Percentiles rank a stretch among this genome's conserved stretches.
These are phyloP conservation scores for Yarrowia sp. DNA, from an alignment of 805 yeast genomes.

Conservation along the genomic window DNA sequence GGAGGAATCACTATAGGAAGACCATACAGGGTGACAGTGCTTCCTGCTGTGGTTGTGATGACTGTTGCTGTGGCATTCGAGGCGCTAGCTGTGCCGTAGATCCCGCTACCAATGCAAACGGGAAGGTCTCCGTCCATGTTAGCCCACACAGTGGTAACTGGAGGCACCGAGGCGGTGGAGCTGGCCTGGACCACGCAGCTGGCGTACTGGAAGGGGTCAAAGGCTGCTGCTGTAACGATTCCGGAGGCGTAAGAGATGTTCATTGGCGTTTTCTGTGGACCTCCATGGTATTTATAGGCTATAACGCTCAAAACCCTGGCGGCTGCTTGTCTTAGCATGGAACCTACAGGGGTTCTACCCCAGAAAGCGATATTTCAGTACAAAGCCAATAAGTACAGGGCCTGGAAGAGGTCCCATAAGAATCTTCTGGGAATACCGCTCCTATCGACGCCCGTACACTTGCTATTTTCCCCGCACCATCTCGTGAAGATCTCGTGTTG, in stretches of 20 bases:
- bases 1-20: neutral
- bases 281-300: neutral
- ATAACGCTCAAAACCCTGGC: constrained; percentile 3
- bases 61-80: neutral
- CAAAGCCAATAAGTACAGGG: no score
- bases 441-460: no score
- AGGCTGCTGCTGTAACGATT: constrained; percentile 7
- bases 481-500: neutral
- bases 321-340: constrained; percentile 7
- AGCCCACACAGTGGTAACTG: neutral
- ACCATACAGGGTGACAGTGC: neutral
- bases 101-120: neutral
- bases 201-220: constrained; percentile 7
- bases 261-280: neutral
- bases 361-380: neutral
- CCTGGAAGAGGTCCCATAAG: no score
- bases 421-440: no score
- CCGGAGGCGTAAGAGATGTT: constrained; percentile 1
- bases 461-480: neutral
- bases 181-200: neutral
- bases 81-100: neutral
- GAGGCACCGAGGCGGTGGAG: neutral
- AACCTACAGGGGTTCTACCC: neutral
- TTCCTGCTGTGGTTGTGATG: neutral
- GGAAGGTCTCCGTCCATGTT: neutral